phyloP scores from a whole-genome alignment of 495 filamentous ascomycete species.

The Penicillium bialowiezense region DNA sequence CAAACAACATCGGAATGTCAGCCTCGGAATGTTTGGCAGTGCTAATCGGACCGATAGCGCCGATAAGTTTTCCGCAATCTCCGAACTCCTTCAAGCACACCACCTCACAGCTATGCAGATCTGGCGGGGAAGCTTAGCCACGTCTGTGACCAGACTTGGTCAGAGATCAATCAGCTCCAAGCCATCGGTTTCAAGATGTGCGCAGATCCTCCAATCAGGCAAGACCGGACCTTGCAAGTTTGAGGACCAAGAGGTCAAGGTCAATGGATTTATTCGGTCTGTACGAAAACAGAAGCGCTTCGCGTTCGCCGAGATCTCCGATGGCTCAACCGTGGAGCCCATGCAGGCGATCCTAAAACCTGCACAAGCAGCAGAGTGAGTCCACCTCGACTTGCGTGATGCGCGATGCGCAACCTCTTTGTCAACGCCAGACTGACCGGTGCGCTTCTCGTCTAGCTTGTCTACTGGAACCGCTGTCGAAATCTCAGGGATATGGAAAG shows the following conservation, averaged over 20 bases:
- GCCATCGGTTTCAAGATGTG: constrained; percentile 31
- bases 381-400: constrained; percentile 6
- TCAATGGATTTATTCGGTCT: constrained; percentile 80
- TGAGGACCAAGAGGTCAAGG: constrained; percentile 48
- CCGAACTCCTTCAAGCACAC: constrained; percentile 18
- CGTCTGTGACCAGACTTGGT: constrained; percentile 36
- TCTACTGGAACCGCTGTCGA: constrained; percentile 76
- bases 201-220: constrained; percentile 37
- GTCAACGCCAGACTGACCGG: constrained; percentile 5
- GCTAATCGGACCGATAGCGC: constrained; percentile 6
- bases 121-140: constrained; percentile 44
- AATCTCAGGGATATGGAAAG: constrained; percentile 75
- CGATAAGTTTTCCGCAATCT: constrained; percentile 22
- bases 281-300: constrained; percentile 81
- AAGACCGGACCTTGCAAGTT: constrained; percentile 25
- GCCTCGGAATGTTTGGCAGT: too few species aligned
- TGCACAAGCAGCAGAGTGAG: constrained; percentile 74
- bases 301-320: constrained; percentile 80
- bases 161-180: constrained; percentile 13
- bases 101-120: constrained; percentile 40
- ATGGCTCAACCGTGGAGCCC: constrained; percentile 77
- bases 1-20: too few species aligned
- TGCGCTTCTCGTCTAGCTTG: constrained; percentile 50
- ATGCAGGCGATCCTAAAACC: constrained; percentile 81
- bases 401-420: neutral